These are phyloP conservation scores for Flaveria sonorensis DNA, from an alignment of 129 eudicot species.

Conservation along the genomic window DNA sequence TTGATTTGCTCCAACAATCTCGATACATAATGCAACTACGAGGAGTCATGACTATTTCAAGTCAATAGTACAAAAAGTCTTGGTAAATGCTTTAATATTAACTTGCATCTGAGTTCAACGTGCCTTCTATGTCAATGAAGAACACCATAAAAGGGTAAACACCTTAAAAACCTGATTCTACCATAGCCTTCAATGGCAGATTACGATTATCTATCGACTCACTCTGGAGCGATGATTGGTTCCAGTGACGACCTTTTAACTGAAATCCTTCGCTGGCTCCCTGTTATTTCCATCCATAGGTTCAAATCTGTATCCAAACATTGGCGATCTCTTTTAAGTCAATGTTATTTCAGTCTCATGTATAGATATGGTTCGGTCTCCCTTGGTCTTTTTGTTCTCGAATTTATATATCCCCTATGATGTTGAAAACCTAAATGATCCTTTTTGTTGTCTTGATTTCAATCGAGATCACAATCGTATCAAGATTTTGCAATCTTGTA, in stretches of 20 bases:
- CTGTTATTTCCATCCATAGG: constrained; percentile 2
- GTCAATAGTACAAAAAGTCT: no score
- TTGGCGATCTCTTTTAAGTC: constrained; percentile 14
- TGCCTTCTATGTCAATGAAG: no score
- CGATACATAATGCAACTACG: no score
- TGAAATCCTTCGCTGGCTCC: constrained; percentile 1
- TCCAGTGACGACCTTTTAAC: background rate
- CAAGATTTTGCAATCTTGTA: constrained; percentile 12
- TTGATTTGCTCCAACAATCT: no score
- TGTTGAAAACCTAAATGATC: background rate
- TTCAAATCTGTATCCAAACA: constrained; percentile 31
- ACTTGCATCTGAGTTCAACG: no score
- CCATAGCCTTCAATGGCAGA: background rate
- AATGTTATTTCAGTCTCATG: background rate
- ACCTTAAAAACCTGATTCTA: background rate
- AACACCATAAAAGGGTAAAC: no score
- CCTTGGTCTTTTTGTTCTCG: background rate
- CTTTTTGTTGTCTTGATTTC: constrained; percentile 6
- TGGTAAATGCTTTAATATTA: no score
- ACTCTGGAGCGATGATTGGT: constrained; percentile 14
- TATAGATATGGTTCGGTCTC: background rate
- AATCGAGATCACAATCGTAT: background rate
- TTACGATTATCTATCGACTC: background rate
- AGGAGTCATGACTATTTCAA: no score
- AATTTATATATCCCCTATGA: constrained; percentile 3